These are phyloP conservation scores for Kurtzmaniella quercitrusa DNA, from an alignment of 1,139 yeast genomes.

Conservation along the genomic window DNA sequence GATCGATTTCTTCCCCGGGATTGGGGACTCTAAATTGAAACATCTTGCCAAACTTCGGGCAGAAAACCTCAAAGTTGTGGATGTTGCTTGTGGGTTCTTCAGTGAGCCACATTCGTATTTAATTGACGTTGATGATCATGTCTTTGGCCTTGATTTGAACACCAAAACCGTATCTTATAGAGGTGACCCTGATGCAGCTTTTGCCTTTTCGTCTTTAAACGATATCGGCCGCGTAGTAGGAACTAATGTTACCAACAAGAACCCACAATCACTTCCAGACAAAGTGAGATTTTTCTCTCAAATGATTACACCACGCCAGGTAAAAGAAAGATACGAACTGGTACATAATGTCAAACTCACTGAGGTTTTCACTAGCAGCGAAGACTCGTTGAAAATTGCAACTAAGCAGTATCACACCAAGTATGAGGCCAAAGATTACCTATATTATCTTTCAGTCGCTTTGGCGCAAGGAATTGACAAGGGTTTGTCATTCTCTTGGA, in stretches of 20 bases:
- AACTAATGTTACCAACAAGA: conserved; percentile 35
- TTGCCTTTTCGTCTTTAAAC: conserved; percentile 29
- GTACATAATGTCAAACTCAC: conserved; percentile 32
- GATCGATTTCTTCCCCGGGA: conserved; percentile 25
- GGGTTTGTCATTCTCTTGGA: conserved; percentile 28
- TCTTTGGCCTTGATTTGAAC: conserved; percentile 32
- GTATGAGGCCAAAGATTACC: conserved; percentile 23
- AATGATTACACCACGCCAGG: conserved; percentile 30
- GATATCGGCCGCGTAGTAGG: conserved; percentile 43
- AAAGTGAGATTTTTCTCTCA: conserved; percentile 41
- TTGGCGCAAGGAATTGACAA: conserved; percentile 33
- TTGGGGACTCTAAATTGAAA: conserved; percentile 31
- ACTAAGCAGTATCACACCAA: conserved; percentile 20
- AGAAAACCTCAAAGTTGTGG: conserved; percentile 50
- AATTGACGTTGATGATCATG: conserved; percentile 28
- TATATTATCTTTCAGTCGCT: conserved; percentile 29
- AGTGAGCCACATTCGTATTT: conserved; percentile 35
- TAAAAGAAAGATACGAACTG: conserved; percentile 39
- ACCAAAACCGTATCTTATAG: conserved; percentile 31
- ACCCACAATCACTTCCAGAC: conserved; percentile 41
- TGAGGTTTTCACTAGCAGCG: conserved; percentile 22
- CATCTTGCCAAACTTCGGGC: conserved; percentile 39
- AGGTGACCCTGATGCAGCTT: conserved; percentile 35
- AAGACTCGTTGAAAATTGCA: conserved; percentile 28
- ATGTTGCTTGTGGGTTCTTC: conserved; percentile 42